phyloP scores from a whole-genome alignment of 164 flowering plant genomes.

The Protea cynaroides region DNA sequence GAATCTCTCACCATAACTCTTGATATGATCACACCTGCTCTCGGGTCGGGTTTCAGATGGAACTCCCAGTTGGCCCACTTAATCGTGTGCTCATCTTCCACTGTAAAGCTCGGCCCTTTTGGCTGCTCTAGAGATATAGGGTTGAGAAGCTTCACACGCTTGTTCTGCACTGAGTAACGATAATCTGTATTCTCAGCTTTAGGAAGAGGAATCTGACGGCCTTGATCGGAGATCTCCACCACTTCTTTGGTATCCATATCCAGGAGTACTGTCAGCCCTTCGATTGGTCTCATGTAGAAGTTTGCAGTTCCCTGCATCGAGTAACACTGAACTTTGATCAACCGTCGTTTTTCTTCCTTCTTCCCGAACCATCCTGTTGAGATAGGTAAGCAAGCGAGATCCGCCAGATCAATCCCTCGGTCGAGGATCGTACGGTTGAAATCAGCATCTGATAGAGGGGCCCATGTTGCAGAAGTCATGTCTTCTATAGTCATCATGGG shows the following conservation, averaged over 20 bases:
- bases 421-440: slow-evolving; percentile 66
- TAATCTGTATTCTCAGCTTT: slow-evolving; percentile 67
- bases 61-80: slow-evolving; percentile 98
- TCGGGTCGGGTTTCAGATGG: slow-evolving; percentile 81
- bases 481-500: slow-evolving; percentile 89
- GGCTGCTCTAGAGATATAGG: slow-evolving; percentile 85
- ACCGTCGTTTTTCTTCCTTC: slow-evolving; percentile 55
- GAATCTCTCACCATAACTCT: slow-evolving; percentile 63
- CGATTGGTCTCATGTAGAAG: slow-evolving; percentile 95
- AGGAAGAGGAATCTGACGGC: slow-evolving; percentile 58
- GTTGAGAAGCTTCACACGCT: slow-evolving; percentile 24
- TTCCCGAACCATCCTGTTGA: slow-evolving; percentile 81
- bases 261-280: slow-evolving; percentile 71
- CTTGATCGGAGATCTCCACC: slow-evolving; percentile 50
- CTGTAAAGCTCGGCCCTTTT: slow-evolving; percentile 62
- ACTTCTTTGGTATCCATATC: slow-evolving; percentile 72
- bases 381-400: slow-evolving; percentile 73
- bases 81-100: slow-evolving; percentile 62
- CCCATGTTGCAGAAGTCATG: slow-evolving; percentile 52
- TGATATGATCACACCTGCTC: slow-evolving; percentile 78
- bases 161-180: slow-evolving; percentile 29
- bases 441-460: slow-evolving; percentile 42
- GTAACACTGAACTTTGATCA: slow-evolving; percentile 85
- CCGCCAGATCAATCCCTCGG: slow-evolving; percentile 60
- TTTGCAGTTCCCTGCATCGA: slow-evolving; percentile 65